A percentile compares a stretch with the other conserved stretches of the same genome.
Evolutionary conservation across 257 asterid genomes (phyloP).

Genomic region (Solanum boliviense): DNA sequence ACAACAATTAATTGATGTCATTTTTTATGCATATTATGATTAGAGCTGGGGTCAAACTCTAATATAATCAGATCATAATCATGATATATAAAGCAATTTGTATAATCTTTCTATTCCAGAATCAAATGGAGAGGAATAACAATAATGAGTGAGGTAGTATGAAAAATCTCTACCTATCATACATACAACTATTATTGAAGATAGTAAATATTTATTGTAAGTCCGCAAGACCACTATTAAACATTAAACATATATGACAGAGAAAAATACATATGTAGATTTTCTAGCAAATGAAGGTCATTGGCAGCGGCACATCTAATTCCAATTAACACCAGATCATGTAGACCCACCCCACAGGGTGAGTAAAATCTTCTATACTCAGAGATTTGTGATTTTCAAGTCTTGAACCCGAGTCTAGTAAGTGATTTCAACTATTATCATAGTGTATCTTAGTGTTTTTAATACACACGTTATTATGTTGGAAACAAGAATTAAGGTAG

Average conservation of each 20-base stretch:
- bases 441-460: background rate
- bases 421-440: background rate
- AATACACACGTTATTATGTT: background rate
- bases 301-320: background rate
- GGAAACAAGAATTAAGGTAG: background rate
- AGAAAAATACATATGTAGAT: background rate
- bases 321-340: background rate
- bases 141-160: background rate
- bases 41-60: background rate
- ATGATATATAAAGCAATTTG: background rate
- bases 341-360: background rate
- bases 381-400: background rate
- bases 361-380: background rate
- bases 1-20: conserved; percentile 5
- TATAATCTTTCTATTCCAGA: background rate
- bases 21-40: background rate
- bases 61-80: background rate
- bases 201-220: background rate
- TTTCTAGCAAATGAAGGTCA: background rate
- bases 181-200: background rate
- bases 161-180: background rate
- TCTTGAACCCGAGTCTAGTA: background rate
- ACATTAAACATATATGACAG: background rate
- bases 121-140: background rate
- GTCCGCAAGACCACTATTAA: background rate